Evolutionary conservation across 768 basidiomycete genomes (phyloP).

Genomic region (Wakefieldia striispora): DNA sequence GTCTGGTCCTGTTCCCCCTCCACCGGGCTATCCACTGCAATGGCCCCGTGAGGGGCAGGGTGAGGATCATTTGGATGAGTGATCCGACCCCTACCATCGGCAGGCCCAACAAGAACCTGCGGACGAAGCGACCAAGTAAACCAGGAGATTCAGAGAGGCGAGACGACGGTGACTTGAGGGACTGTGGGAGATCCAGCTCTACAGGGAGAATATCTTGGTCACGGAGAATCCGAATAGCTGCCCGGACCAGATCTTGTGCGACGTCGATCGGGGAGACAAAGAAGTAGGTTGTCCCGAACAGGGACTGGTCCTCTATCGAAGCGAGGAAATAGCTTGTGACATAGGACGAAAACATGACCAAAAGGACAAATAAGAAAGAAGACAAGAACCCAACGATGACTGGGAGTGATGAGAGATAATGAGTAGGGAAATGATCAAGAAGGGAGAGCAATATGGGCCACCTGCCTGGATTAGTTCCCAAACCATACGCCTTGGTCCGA

Average conservation of each 20-base stretch:
- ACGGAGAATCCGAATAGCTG: conserved; percentile 58
- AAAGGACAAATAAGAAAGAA: conserved; percentile 55
- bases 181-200: conserved; percentile 16
- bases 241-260: conserved; percentile 58
- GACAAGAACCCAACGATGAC: conserved; percentile 65
- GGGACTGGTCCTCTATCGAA: conserved; percentile 54
- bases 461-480: conserved; percentile 76
- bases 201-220: conserved; percentile 48
- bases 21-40: conserved; percentile 70
- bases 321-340: conserved; percentile 65
- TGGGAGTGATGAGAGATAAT: conserved; percentile 26
- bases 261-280: conserved; percentile 55
- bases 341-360: conserved; percentile 70
- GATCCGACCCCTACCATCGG: conserved; percentile 78
- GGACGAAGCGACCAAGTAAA: conserved; percentile 54
- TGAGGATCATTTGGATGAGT: conserved; percentile 67
- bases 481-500: conserved; percentile 64
- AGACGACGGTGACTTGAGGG: conserved; percentile 17
- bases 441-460: conserved; percentile 2
- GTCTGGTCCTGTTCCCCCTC: conserved; percentile 50
- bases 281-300: conserved; percentile 36
- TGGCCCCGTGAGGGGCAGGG: conserved; percentile 62
- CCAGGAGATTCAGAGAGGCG: conserved; percentile 37
- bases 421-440: conserved; percentile 11
- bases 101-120: conserved; percentile 73